These are phyloP conservation scores for Aspergillus fumigatiaffinis DNA, from an alignment of 2,329 filamentous ascomycete species.

Conservation along the genomic window DNA sequence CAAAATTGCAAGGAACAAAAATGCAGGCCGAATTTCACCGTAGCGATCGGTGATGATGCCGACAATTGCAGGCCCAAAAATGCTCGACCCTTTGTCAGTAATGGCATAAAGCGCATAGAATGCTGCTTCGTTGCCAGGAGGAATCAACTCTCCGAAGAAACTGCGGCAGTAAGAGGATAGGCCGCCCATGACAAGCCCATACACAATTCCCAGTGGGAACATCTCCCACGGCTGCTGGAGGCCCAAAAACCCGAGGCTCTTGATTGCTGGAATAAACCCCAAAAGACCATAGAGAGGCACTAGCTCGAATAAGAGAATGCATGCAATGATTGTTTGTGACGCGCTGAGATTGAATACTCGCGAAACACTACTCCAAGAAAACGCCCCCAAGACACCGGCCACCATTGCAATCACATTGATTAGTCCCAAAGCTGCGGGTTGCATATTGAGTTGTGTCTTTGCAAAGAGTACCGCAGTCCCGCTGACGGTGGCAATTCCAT, in stretches of 20 bases:
- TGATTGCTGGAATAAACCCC: constrained; percentile 78
- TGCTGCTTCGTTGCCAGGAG: constrained; percentile 87
- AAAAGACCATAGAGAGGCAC: constrained; percentile 89
- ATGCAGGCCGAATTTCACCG: constrained; percentile 78
- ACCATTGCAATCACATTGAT: constrained; percentile 91
- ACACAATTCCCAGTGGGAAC: constrained; percentile 86
- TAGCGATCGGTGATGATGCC: constrained; percentile 84
- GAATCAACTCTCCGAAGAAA: constrained; percentile 89
- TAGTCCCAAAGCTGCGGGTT: constrained; percentile 77
- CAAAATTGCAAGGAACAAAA: constrained; percentile 85
- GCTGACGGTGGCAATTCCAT: constrained; percentile 90
- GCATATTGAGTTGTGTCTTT: constrained; percentile 89
- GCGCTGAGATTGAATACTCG: constrained; percentile 66
- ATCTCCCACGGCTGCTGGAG: constrained; percentile 97
- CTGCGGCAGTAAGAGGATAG: constrained; percentile 88
- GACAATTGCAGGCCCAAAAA: constrained; percentile 93
- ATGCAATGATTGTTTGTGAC: constrained; percentile 86
- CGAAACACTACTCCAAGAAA: constrained; percentile 81
- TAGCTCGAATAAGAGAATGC: constrained; percentile 83
- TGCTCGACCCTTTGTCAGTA: constrained; percentile 90
- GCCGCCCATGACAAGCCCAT: constrained; percentile 91
- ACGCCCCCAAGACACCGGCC: constrained; percentile 79
- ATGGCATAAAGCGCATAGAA: constrained; percentile 98
- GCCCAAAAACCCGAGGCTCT: constrained; percentile 69
- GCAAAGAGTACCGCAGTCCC: constrained; percentile 94